Percentiles rank a stretch among this genome's conserved stretches.
Evolutionary conservation across 352 stramenopile species (phyloP).

Genomic region (Globisporangium cederbergense): DNA sequence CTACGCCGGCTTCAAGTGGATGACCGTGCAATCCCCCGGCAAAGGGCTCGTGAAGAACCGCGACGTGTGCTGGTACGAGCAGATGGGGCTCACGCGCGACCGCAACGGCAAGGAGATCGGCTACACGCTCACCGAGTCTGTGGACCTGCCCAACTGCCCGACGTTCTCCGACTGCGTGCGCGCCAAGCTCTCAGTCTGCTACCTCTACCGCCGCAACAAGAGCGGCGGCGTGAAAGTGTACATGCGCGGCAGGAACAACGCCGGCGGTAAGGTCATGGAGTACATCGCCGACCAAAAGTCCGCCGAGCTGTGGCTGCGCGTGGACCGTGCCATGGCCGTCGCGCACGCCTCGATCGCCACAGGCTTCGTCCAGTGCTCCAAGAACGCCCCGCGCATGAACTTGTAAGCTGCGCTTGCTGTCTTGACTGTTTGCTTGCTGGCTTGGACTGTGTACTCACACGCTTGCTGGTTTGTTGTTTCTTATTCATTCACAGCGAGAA

Average conservation of each 20-base stretch:
- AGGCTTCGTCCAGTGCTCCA: conserved; percentile 50
- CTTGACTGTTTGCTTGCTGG: conserved; percentile 15
- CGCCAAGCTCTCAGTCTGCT: conserved; percentile 68
- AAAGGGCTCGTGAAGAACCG: conserved; percentile 77
- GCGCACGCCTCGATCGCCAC: conserved; percentile 56
- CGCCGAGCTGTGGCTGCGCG: conserved; percentile 65
- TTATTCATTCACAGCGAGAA: conserved; percentile 18
- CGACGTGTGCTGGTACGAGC: conserved; percentile 80
- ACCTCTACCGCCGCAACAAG: conserved; percentile 74
- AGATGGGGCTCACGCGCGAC: conserved; percentile 59
- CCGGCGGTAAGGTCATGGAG: conserved; percentile 65
- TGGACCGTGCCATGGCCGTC: conserved; percentile 46
- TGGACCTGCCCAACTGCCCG: conserved; percentile 67
- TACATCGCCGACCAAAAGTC: conserved; percentile 74
- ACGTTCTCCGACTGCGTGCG: conserved; percentile 64
- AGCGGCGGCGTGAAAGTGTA: conserved; percentile 72
- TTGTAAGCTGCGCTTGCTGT: conserved; percentile 12
- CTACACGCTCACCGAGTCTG: conserved; percentile 72
- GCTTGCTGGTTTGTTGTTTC: conserved; percentile 9
- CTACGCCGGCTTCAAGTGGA: conserved; percentile 82
- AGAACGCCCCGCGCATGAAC: conserved; percentile 19
- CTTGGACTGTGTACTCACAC: neutral
- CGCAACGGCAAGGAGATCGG: conserved; percentile 78
- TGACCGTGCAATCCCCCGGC: conserved; percentile 64
- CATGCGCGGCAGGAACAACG: conserved; percentile 73